Evolutionary conservation across 257 asterid species (phyloP), one percentile per base, ranked within the genome.

Genomic region (Verbena officinalis): DNA sequence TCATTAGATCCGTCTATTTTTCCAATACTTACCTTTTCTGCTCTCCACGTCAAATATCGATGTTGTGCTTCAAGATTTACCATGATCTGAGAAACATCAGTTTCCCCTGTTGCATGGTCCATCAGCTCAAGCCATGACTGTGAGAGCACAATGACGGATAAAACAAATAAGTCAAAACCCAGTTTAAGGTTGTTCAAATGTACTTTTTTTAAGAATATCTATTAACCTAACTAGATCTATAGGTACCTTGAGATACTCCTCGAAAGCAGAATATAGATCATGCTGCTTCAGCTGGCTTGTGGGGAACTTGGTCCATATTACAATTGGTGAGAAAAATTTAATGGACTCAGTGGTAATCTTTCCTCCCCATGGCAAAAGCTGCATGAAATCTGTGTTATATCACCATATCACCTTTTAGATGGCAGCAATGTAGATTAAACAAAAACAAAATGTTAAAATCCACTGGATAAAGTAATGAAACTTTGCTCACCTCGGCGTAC

Each of bases 331-430:
- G 83, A 92, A 92, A 69, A 89, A 92, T 40, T 75, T 84, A 74
- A 92, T 56, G 6, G 98, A 92, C 61, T 92, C 98, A 5, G 87
- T 40, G 10, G 97, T 92, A 62, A 92, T 75, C 83, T 85, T 92
- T 66, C 98, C 98, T 62, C 98, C 98, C 98, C 98, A 92, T 16
- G 98, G 98, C 67, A 92, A 86, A 75, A 89, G 95, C 98, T 91
- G 96, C 95, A 88, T 56, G 77, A 85, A 78, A 75, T 73, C 80
- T 78, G 80, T 78, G 88, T 81, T 70, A 84, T 59, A 73, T 75
- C 79, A 64, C 64, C 69, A 62, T 42, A 55, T 53, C 38, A 69
- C 68, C 56, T 61, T 79, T 81, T 60, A 76, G 75, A 75, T 39
- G 16, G 59, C 58, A 11, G 52, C 38, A 44, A 55, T 17, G 67